A percentile compares a stretch with the other conserved stretches of the same genome.
phyloP scores from a whole-genome alignment of 768 basidiomycete genomes.

The Tubosaeta sp. region DNA sequence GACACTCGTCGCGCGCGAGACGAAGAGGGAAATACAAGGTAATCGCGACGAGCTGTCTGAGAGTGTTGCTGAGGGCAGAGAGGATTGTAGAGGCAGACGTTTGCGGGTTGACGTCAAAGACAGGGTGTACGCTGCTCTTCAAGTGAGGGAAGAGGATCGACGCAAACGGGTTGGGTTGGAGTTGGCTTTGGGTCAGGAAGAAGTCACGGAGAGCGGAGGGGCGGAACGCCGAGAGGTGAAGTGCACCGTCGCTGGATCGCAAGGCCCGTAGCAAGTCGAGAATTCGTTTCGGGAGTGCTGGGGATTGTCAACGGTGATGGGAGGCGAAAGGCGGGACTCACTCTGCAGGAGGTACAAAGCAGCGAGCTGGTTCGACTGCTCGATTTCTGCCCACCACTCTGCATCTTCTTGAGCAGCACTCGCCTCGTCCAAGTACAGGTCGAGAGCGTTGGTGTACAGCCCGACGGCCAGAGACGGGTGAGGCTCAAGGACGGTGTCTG shows the following conservation, averaged over 20 bases:
- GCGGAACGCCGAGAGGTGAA: slow-evolving; percentile 44
- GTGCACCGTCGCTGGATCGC: slow-evolving; percentile 40
- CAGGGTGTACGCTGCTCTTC: slow-evolving; percentile 18
- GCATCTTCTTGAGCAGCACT: slow-evolving; percentile 68
- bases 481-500: slow-evolving; percentile 10
- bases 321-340: slow-evolving; percentile 34
- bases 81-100: slow-evolving; percentile 7
- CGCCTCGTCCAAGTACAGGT: slow-evolving; percentile 63
- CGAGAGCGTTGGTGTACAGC: slow-evolving; percentile 63
- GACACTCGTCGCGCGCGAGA: slow-evolving; percentile 65
- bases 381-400: slow-evolving; percentile 79
- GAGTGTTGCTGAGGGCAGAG: slow-evolving; percentile 4
- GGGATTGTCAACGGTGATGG: slow-evolving; percentile 2
- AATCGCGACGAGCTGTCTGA: slow-evolving; percentile 10
- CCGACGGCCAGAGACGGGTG: slow-evolving; percentile 34
- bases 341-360: slow-evolving; percentile 75
- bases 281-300: neutral
- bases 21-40: slow-evolving; percentile 49
- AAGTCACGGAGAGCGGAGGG: slow-evolving; percentile 46
- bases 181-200: slow-evolving; percentile 41
- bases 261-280: slow-evolving; percentile 37
- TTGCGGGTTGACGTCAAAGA: slow-evolving; percentile 2
- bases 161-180: slow-evolving; percentile 49
- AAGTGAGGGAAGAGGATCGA: slow-evolving; percentile 68
- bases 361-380: slow-evolving; percentile 53